Percentiles rank a stretch among this genome's conserved stretches.
Evolutionary conservation across 768 basidiomycete genomes (phyloP).

Genomic region (Lepiota brunneoincarnata): DNA sequence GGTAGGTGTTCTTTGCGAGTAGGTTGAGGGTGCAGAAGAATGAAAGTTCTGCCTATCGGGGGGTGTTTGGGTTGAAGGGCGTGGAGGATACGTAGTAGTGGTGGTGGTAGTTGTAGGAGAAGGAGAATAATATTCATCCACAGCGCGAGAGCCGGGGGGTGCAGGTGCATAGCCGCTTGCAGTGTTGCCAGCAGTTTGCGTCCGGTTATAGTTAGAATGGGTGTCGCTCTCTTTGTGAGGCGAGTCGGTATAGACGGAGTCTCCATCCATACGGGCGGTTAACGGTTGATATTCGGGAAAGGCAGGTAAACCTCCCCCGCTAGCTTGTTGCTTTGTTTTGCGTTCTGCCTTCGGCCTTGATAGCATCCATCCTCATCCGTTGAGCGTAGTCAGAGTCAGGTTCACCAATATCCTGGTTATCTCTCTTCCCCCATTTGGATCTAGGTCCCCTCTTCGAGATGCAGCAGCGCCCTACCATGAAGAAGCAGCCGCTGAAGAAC

Average conservation of each 20-base stretch:
- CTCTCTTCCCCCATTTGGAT: conserved; percentile 36
- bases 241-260: conserved; percentile 50
- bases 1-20: conserved; percentile 16
- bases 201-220: conserved; percentile 23
- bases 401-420: conserved; percentile 30
- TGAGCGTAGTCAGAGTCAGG: conserved; percentile 42
- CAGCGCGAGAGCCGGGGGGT: conserved; percentile 60
- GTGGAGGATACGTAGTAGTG: conserved; percentile 41
- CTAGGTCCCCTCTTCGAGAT: conserved; percentile 46
- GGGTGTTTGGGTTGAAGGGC: conserved; percentile 31
- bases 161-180: conserved; percentile 67
- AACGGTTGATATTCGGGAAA: conserved; percentile 77
- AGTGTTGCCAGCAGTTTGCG: conserved; percentile 30
- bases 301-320: conserved; percentile 70
- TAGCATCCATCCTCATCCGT: conserved; percentile 75
- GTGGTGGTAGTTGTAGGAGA: conserved; percentile 28
- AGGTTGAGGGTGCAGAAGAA: conserved; percentile 35
- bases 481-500: conserved; percentile 91
- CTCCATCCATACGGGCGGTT: conserved; percentile 54
- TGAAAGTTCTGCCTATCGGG: conserved; percentile 33
- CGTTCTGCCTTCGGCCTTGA: conserved; percentile 86
- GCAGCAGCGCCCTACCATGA: conserved; percentile 81
- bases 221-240: conserved; percentile 30
- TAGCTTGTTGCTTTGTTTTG: conserved; percentile 59
- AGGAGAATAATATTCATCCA: conserved; percentile 68